Base-by-base conservation (phyloP, 2,329 filamentous ascomycete genomes). In the Fusarium nygamai region DNA sequence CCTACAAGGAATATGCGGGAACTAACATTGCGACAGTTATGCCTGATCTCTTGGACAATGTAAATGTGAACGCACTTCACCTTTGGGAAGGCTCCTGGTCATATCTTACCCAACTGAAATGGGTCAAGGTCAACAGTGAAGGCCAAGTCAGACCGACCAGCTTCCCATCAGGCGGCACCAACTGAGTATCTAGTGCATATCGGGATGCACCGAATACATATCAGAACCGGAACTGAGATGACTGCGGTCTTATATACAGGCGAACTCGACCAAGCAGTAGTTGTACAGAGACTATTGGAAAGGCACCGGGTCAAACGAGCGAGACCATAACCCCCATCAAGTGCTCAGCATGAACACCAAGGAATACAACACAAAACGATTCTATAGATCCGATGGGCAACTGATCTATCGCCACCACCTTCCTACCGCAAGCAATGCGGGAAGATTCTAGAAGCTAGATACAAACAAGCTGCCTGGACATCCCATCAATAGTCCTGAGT, bases 61-160 rank as follows among this genome's bases (percentile, higher is more conserved):
- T 91, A 54, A 94, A 92, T 75, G 83, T 93, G 59, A 83, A 87
- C 65, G 87, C 89, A 74, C 83, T 98, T 46, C 88, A 90, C 72
- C 86, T 87, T 29, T 98, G 95, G 94, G 93, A 94, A 73, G 93
- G 93, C 8, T 89, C 93, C 33, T 98, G 96, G 96, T 88, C 93
- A 14, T 92, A 92, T 77, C 87, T 98, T 71, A 90, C 91, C 39
- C 92, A 89, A 14, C 82, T 98, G 75, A 90, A 91, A 68, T 98
- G 95, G 88, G 87, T 94, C 69, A 91, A 94, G 70, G 86, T 98
- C 64, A 88, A 89, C 9, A 90, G 88, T 64, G 86, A 88, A 36
- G 94, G 94, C 8, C 85, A 82, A 19, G 87, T 91, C 71, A 89
- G 91, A 78, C 84, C 90, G n/a, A 92, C 93, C 31, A 92, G 87